Base-by-base conservation (phyloP, 805 yeast genomes). In the Myxozyma sirexii region DNA sequence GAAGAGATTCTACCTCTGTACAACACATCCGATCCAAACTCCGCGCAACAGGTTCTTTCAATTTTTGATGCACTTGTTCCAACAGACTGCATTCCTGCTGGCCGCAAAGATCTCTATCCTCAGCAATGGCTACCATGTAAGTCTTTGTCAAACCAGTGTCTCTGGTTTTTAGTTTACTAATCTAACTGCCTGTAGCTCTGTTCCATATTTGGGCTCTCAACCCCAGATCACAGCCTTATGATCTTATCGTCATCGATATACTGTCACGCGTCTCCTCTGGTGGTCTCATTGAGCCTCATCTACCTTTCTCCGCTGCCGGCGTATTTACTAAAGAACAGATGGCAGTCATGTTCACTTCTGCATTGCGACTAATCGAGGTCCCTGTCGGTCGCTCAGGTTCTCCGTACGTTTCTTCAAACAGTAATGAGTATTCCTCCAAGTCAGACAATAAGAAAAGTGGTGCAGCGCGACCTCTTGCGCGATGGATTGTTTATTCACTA, bases 131-230 rank as follows among this genome's bases (percentile, higher is more conserved):
- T 63, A 23, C 66, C 65, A 24, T 24, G 66, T 61, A 61, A 24
- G 62, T 37, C n/a, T 31, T 8, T 7, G 4, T 7, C 29, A 2
- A 13, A n/a, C n/a, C n/a, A n/a, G n/a, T n/a, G n/a, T n/a, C n/a
- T n/a, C n/a, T n/a, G n/a, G n/a, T n/a, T 19, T 2, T 17, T 38
- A 10, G 26, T 27, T 43, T 2, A 26, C 51, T 35, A 41, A 49
- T n/a, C 13, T 19, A n/a, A n/a, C 33, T 29, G 33, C 10, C 6
- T 10, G 4, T 39, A 62, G 66, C 89, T 1, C 70, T 90, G 6
- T 88, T 89, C 65, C 84, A 88, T 61, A 74, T 88, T 45, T 90
- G 97, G 96, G 70, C 81, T 77, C 84, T 60, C 73, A 83, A 43
- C 73, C 80, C 66, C 73, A 78, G 59, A 71, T 78, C 65, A 70